Base-by-base conservation (phyloP, 192 early-diverging fungal genomes). In the Coemansia erecta region DNA sequence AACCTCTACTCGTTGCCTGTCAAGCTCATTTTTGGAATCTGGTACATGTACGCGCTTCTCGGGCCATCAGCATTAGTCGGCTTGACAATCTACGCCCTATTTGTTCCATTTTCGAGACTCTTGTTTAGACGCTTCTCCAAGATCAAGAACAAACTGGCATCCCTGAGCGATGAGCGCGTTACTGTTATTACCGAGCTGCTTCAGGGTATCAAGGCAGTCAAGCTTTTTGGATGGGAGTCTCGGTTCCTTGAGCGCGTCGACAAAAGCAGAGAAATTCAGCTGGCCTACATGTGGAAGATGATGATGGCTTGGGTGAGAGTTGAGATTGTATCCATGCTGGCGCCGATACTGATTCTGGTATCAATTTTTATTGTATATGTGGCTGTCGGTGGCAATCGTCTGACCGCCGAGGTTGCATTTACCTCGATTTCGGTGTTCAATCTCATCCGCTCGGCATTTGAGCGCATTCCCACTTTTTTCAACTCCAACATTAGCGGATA, bases 131-230 rank as follows among this genome's bases (percentile, higher is more conserved):
- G 86, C 46, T 40, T 88, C 39, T 66, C 49, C 70, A 84, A 43
- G 67, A 69, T 59, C 52, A 76, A 85, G 45, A 82, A 73, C 44
- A 78, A 81, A 47, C 61, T 84, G 18, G 71, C 80, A 44, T 49
- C 72, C 2, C 78, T 87, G 43, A 76, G 81, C 46, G 94, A 97
- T 65, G 85, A 89, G 64, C 85, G 94, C 19, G 75, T 97, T 31
- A 85, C 86, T 12, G 79, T 85, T 58, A 84, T 92, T 43, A 94
- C 91, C 33, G 94, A 98, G 74, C 79, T 92, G 59, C 77, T 95
- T 37, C 82, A 92, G 73, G 94, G 92, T 28, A 96, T 98, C 41
- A 84, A 92, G 21, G 90, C 97, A 21, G 86, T 98, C 57, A 98
- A 98, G 66, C 86, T 97, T 48, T 92, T 92, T 78, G 89, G 87